A percentile compares a stretch with the other conserved stretches of the same genome.
Evolutionary conservation across 495 filamentous ascomycete species (phyloP).

Genomic region (Amphirosellinia nigrospora): DNA sequence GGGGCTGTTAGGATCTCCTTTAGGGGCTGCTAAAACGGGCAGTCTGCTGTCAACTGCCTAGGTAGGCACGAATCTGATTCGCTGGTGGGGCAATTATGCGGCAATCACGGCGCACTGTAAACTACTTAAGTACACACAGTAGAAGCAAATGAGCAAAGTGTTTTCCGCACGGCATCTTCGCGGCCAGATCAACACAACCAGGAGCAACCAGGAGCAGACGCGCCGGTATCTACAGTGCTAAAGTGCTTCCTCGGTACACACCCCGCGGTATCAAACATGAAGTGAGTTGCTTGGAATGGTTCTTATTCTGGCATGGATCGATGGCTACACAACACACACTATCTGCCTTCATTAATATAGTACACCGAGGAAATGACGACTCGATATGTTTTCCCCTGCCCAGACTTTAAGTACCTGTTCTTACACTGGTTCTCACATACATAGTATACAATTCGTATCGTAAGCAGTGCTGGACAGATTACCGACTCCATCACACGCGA

Average conservation of each 20-base stretch:
- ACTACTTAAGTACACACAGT: too few relatives aligned
- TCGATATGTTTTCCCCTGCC: not conserved
- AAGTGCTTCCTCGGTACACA: not conserved
- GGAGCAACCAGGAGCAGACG: not conserved
- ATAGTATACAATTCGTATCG: too few relatives aligned
- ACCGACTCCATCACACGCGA: constrained; percentile 2
- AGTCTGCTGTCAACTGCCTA: not conserved
- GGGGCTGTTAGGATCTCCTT: constrained; percentile 10
- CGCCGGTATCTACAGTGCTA: not conserved
- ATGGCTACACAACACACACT: not conserved
- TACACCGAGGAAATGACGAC: constrained; percentile 8
- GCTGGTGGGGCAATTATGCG: not conserved
- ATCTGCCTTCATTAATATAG: not conserved
- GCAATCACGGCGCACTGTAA: constrained; percentile 7
- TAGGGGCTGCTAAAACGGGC: constrained; percentile 2
- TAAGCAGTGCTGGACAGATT: not conserved
- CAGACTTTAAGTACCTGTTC: too few relatives aligned
- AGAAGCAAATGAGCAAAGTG: not conserved
- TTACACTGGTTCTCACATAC: too few relatives aligned
- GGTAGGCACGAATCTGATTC: not conserved
- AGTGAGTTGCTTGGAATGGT: not conserved
- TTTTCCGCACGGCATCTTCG: not conserved
- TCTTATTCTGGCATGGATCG: constrained; percentile 6
- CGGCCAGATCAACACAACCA: not conserved
- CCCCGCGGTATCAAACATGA: not conserved